These are phyloP conservation scores for Erysiphe pulchra DNA, from an alignment of 2,329 filamentous ascomycete genomes.

Conservation along the genomic window DNA sequence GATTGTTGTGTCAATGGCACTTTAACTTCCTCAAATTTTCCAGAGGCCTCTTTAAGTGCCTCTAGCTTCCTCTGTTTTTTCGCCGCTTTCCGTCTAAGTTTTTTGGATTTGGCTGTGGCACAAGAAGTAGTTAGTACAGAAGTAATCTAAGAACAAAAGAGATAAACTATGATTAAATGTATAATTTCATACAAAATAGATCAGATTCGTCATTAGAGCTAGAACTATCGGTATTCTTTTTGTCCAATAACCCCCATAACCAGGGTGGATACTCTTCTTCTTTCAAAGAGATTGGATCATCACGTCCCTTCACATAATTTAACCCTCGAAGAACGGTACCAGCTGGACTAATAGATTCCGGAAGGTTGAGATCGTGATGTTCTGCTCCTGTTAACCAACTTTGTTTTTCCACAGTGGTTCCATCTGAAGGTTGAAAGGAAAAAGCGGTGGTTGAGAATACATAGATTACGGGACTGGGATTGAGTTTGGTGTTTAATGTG, in stretches of 20 bases:
- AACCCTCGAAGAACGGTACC: constrained; percentile 49
- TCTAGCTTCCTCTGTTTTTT: constrained; percentile 33
- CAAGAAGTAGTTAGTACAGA: no score
- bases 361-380: not conserved
- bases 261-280: constrained; percentile 59
- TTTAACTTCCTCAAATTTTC: constrained; percentile 41
- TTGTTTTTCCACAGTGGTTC: no score
- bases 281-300: constrained; percentile 46
- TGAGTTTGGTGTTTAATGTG: no score
- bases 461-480: no score
- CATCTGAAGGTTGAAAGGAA: no score
- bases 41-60: constrained; percentile 32
- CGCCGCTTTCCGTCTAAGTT: constrained; percentile 45
- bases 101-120: constrained; percentile 52
- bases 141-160: no score
- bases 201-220: constrained; percentile 43
- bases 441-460: no score
- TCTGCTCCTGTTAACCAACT: no score
- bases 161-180: no score
- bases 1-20: constrained; percentile 55
- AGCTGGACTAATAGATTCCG: constrained; percentile 17
- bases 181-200: constrained; percentile 38
- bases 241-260: constrained; percentile 49
- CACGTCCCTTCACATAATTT: constrained; percentile 49
- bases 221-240: constrained; percentile 22